Conservation (phyloP, 176 grass and related monocot species). For the Triticum urartu region DNA sequence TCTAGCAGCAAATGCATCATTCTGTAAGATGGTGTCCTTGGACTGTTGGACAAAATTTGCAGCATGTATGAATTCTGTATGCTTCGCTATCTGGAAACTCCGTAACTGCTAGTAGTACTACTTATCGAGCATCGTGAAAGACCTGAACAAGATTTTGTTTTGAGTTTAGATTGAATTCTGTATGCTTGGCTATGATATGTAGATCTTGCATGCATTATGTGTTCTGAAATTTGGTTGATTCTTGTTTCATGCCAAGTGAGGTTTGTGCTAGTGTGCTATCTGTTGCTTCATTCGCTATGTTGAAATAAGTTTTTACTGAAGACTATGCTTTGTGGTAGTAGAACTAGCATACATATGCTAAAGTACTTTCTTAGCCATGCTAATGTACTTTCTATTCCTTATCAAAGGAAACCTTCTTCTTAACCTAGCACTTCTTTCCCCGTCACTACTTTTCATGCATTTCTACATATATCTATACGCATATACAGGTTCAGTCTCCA, state of each 20-base stretch:
- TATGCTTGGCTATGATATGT: too few species aligned
- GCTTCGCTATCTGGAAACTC: neutral
- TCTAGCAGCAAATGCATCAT: neutral
- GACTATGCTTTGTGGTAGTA: neutral
- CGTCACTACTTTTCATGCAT: neutral
- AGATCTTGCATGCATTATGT: neutral
- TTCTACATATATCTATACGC: conserved; percentile 30
- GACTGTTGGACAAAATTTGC: neutral
- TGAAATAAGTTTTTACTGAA: neutral
- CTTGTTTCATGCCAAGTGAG: too few species aligned
- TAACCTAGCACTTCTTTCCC: conserved; percentile 17
- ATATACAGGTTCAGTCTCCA: conserved; percentile 40
- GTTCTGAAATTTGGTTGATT: neutral
- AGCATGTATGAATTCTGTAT: neutral
- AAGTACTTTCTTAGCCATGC: neutral
- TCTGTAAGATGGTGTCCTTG: neutral
- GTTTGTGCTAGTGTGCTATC: neutral
- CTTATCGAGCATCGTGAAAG: too few species aligned
- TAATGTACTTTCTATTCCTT: neutral
- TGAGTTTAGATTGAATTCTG: too few species aligned
- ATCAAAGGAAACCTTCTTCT: neutral
- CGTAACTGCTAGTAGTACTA: too few species aligned
- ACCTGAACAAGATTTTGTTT: too few species aligned
- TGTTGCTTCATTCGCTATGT: neutral
- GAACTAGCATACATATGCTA: neutral